A percentile compares a stretch with the other conserved stretches of the same genome.
Evolutionary conservation across 495 filamentous ascomycete species (phyloP).

Genomic region (Aspergillus panamensis): DNA sequence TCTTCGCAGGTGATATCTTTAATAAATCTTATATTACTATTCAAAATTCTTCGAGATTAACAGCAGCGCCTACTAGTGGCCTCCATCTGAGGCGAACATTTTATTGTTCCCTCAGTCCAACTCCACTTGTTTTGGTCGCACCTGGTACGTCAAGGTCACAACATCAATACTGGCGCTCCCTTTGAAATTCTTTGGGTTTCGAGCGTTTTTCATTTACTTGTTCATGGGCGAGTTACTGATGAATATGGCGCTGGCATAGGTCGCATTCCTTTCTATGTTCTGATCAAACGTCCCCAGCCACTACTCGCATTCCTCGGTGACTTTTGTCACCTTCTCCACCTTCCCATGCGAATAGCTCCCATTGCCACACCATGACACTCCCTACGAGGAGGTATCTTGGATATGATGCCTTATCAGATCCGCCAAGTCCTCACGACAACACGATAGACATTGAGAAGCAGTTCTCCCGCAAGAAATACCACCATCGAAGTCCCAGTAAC

Average conservation of each 20-base stretch:
- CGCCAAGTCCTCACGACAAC: slow-evolving; percentile 19
- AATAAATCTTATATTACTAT: not conserved
- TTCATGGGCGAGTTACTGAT: not conserved
- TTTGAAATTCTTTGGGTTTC: not conserved
- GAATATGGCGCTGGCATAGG: not conserved
- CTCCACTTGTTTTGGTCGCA: not conserved
- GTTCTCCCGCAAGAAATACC: slow-evolving; percentile 22
- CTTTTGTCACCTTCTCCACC: not conserved
- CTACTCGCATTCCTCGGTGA: not conserved
- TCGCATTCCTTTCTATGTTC: not conserved
- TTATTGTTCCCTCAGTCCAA: not conserved
- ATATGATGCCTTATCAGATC: slow-evolving; percentile 29
- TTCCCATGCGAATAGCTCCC: slow-evolving; percentile 14
- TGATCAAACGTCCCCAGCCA: slow-evolving; percentile 6
- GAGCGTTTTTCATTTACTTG: not conserved
- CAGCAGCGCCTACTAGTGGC: not conserved
- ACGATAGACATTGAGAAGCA: slow-evolving; percentile 40
- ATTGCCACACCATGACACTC: slow-evolving; percentile 34
- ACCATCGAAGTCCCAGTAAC: slow-evolving; percentile 24
- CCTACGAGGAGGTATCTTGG: slow-evolving; percentile 36
- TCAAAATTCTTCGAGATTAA: not conserved
- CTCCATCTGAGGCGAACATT: not conserved
- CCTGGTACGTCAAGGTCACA: not conserved
- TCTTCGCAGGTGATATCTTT: not conserved
- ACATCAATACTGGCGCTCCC: not conserved